A percentile compares a stretch with the other conserved stretches of the same genome.
These are phyloP conservation scores for Chalciporus piperatus DNA, from an alignment of 768 basidiomycete genomes.

Conservation along the genomic window DNA sequence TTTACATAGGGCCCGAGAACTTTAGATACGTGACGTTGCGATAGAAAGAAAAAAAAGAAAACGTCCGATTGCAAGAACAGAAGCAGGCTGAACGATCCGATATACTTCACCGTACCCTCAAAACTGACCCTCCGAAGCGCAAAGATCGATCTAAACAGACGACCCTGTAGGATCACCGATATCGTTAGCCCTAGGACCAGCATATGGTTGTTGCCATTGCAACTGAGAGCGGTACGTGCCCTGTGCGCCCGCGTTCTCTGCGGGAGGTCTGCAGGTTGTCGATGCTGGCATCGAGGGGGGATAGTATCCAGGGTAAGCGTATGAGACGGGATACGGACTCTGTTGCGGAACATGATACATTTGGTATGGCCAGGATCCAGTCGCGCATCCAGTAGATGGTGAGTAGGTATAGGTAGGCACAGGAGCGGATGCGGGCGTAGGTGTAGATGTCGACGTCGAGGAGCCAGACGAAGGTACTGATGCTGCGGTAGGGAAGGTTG, in stretches of 20 bases:
- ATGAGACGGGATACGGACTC: slow-evolving; percentile 19
- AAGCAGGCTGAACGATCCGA: no score
- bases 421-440: slow-evolving; percentile 7
- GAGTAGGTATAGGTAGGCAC: slow-evolving; percentile 20
- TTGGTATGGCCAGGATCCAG: slow-evolving; percentile 35
- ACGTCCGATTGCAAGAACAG: not conserved
- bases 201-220: slow-evolving; percentile 37
- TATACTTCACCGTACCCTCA: not conserved
- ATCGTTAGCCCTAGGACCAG: slow-evolving; percentile 36
- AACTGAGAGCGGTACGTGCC: slow-evolving; percentile 26
- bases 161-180: slow-evolving; percentile 32
- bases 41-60: slow-evolving; percentile 1
- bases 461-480: slow-evolving; percentile 19
- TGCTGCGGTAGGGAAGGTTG: slow-evolving; percentile 21
- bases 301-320: slow-evolving; percentile 24
- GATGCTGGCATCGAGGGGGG: slow-evolving; percentile 9
- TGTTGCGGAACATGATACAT: slow-evolving; percentile 19
- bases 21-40: slow-evolving; percentile 8
- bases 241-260: slow-evolving; percentile 17
- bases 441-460: slow-evolving; percentile 14
- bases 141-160: slow-evolving; percentile 9
- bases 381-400: slow-evolving; percentile 18
- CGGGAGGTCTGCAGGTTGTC: slow-evolving; percentile 11
- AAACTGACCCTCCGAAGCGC: not conserved
- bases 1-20: slow-evolving; percentile 14